phyloP scores from a whole-genome alignment of 441 rosid species.

The Arabidopsis hybrid region DNA sequence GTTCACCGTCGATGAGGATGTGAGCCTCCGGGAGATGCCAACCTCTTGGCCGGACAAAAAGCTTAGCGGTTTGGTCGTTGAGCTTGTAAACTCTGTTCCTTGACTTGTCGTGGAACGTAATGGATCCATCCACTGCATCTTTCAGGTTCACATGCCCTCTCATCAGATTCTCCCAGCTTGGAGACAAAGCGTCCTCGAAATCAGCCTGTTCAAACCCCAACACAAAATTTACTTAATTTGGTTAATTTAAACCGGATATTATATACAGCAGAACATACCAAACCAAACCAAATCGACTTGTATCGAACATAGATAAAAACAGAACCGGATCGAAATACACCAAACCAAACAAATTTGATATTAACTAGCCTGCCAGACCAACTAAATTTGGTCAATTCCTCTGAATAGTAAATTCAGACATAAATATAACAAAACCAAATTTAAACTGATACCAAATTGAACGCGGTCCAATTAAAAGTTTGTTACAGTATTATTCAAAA shows the following conservation, averaged over 20 bases:
- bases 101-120: slow-evolving; percentile 74
- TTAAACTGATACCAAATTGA: too few species aligned
- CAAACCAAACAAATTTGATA: neutral
- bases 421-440: too few species aligned
- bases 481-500: too few species aligned
- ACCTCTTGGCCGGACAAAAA: slow-evolving; percentile 90
- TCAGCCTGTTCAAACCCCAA: slow-evolving; percentile 61
- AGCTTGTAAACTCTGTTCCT: slow-evolving; percentile 86
- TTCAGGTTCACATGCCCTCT: slow-evolving; percentile 85
- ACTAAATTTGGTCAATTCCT: neutral
- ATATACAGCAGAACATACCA: too few species aligned
- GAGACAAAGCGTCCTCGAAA: slow-evolving; percentile 90
- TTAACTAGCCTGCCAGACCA: neutral
- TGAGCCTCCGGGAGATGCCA: slow-evolving; percentile 96
- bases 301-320: too few species aligned
- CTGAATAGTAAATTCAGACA: neutral
- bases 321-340: neutral
- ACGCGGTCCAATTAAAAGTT: too few species aligned
- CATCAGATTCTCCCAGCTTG: slow-evolving; percentile 94
- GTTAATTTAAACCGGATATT: neutral
- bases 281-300: too few species aligned
- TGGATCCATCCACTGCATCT: slow-evolving; percentile 88
- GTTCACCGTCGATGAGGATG: slow-evolving; percentile 83
- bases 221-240: neutral
- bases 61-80: slow-evolving; percentile 80